Evolutionary conservation across 2,329 filamentous ascomycete species (phyloP), one percentile per base, ranked within the genome.

Genomic region (Macrophomina pseudophaseolina): DNA sequence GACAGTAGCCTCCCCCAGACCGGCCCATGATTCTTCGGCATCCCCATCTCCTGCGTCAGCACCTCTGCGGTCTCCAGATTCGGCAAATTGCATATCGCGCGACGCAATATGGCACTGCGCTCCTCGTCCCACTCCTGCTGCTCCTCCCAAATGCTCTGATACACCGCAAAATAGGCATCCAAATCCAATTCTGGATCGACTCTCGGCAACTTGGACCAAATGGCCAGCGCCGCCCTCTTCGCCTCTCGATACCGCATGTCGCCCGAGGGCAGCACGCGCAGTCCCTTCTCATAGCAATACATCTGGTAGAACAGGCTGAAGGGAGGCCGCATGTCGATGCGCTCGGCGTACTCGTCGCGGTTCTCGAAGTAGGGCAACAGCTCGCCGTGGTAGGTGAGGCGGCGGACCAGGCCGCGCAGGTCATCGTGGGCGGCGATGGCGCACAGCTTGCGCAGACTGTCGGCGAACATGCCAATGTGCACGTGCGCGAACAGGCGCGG

Each of bases 351-450:
- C 52, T 66, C 5, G 9, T 56, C 67, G n/a, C 48, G 23, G 35
- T 52, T 56, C 14, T 44, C 42, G 33, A 65, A 72, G 12, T 64
- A 30, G 1, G 74, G 73, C 42, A 74, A 33, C n/a, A 74, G 66
- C 46, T 76, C 72, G 3, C 68, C 67, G 54, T 69, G 71, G 60
- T 74, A 70, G n/a, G 71, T 72, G 52, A 75, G 69, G 5, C 67
- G 67, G 48, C 71, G 71, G 59, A 76, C 71, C 62, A 72, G 68
- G 56, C 68, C 71, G 16, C 69, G 66, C 14, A 74, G 46, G 28
- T 69, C 66, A 2, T 69, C 69, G n/a, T 69, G 66, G 23, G 63
- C 62, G 4, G 70, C 65, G 2, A 76, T 63, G 18, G 51, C 28
- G 23, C 66, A 49, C 5, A 75, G 64, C 9, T 70, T 70, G 4